phyloP scores from a whole-genome alignment of 306 rosid species.

The Acacia confusa region DNA sequence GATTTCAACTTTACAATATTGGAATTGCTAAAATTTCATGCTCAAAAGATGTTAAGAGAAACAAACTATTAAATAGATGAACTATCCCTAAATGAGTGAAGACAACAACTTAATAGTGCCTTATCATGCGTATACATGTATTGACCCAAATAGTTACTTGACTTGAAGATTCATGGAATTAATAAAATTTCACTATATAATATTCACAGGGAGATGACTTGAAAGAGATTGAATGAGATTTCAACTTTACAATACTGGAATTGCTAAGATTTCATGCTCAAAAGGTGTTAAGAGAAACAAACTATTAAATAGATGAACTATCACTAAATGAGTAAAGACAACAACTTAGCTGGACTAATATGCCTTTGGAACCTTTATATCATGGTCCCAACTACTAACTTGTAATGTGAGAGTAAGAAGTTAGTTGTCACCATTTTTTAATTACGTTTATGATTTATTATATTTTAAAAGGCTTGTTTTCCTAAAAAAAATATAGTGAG shows the following conservation, averaged over 20 bases:
- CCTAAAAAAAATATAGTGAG: not conserved
- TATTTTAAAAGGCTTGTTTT: not conserved
- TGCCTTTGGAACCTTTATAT: not conserved
- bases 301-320: conserved; percentile 17
- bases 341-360: not conserved
- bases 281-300: not conserved
- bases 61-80: conserved; percentile 11
- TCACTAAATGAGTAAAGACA: not conserved
- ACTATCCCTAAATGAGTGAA: not conserved
- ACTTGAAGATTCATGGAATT: conserved; percentile 20
- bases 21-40: conserved; percentile 14
- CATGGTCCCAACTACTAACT: not conserved
- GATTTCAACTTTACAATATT: conserved; percentile 27
- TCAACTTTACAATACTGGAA: conserved; percentile 27
- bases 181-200: not conserved
- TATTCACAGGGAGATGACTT: conserved; percentile 18
- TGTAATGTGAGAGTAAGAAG: not conserved
- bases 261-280: conserved; percentile 9
- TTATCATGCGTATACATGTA: not conserved
- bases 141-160: not conserved
- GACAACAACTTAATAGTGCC: not conserved
- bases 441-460: not conserved
- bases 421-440: not conserved
- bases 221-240: conserved; percentile 8
- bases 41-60: not conserved